phyloP scores from a whole-genome alignment of 2,329 filamentous ascomycete species.

The Ophiocordyceps sinensis region DNA sequence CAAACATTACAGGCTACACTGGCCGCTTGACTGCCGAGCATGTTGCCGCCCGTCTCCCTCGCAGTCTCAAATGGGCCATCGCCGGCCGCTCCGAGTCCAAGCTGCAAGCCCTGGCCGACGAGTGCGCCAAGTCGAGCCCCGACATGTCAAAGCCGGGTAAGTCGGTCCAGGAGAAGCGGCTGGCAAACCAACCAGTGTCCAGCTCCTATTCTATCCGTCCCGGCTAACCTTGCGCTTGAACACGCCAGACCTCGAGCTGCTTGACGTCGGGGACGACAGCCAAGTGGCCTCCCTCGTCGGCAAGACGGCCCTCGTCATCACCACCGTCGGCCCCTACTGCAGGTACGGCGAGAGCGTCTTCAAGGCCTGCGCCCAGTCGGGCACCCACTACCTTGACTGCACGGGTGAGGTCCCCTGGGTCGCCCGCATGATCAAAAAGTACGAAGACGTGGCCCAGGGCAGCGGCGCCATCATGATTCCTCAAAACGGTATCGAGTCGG shows the following conservation, averaged over 20 bases:
- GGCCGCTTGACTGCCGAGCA: slow-evolving; percentile 65
- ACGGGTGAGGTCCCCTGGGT: slow-evolving; percentile 48
- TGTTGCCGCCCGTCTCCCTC: slow-evolving; percentile 55
- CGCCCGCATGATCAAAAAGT: slow-evolving; percentile 44
- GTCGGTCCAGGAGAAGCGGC: slow-evolving; percentile 5
- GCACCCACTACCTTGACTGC: slow-evolving; percentile 50
- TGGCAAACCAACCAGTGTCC: no score
- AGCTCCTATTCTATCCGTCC: no score
- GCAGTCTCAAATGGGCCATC: slow-evolving; percentile 73
- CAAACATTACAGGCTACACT: slow-evolving; percentile 66
- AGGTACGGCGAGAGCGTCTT: slow-evolving; percentile 43
- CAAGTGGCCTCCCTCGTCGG: slow-evolving; percentile 34
- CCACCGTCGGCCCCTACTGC: slow-evolving; percentile 45
- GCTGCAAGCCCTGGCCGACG: slow-evolving; percentile 51
- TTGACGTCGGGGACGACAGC: slow-evolving; percentile 27
- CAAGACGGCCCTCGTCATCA: slow-evolving; percentile 42
- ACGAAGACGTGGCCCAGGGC: slow-evolving; percentile 35
- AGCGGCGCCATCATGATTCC: slow-evolving; percentile 46
- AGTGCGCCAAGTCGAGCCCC: slow-evolving; percentile 50
- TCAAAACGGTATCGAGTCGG: slow-evolving; percentile 48
- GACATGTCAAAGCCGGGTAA: slow-evolving; percentile 59
- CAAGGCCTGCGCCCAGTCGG: slow-evolving; percentile 45
- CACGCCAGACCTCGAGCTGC: slow-evolving; percentile 34
- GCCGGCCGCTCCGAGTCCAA: slow-evolving; percentile 71
- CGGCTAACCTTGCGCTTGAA: not conserved